Percentiles rank a stretch among this genome's conserved stretches.
These are phyloP conservation scores for Zygosaccharomyces rouxii DNA, from an alignment of 805 yeast species.

Conservation along the genomic window DNA sequence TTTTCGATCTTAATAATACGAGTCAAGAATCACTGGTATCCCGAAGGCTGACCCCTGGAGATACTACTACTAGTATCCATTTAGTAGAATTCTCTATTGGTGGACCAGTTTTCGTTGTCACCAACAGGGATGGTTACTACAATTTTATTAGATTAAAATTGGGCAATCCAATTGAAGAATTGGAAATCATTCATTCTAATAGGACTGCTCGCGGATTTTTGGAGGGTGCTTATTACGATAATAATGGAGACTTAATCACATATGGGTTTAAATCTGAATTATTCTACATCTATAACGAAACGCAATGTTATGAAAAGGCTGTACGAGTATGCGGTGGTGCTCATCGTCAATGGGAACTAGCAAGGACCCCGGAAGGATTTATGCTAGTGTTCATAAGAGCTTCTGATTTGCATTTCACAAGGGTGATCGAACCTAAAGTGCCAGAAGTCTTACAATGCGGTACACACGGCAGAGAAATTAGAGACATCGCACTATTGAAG, in stretches of 20 bases:
- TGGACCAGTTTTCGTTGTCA: constrained; percentile 39
- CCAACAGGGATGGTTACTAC: constrained; percentile 67
- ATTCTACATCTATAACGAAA: constrained; percentile 80
- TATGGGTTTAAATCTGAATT: constrained; percentile 80
- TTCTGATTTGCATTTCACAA: constrained; percentile 42
- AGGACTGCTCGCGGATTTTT: constrained; percentile 70
- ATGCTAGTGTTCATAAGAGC: constrained; percentile 59
- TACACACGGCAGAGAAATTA: constrained; percentile 86
- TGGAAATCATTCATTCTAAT: constrained; percentile 46
- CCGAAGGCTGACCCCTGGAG: constrained; percentile 57
- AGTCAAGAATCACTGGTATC: constrained; percentile 25
- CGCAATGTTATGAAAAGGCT: constrained; percentile 62
- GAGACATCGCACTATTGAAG: constrained; percentile 60
- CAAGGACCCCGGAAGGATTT: constrained; percentile 27
- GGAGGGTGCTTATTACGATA: constrained; percentile 60
- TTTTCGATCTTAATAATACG: constrained; percentile 41
- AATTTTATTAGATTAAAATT: constrained; percentile 38
- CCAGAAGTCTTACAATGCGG: constrained; percentile 50
- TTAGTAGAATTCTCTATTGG: constrained; percentile 32
- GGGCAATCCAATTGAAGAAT: not conserved
- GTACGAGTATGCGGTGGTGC: constrained; percentile 85
- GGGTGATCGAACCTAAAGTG: constrained; percentile 23
- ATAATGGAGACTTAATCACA: constrained; percentile 47
- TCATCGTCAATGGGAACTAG: constrained; percentile 75
- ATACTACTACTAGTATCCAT: constrained; percentile 57